These are phyloP conservation scores for Phytopythium kandeliae DNA, from an alignment of 352 stramenopile genomes.

Conservation along the genomic window DNA sequence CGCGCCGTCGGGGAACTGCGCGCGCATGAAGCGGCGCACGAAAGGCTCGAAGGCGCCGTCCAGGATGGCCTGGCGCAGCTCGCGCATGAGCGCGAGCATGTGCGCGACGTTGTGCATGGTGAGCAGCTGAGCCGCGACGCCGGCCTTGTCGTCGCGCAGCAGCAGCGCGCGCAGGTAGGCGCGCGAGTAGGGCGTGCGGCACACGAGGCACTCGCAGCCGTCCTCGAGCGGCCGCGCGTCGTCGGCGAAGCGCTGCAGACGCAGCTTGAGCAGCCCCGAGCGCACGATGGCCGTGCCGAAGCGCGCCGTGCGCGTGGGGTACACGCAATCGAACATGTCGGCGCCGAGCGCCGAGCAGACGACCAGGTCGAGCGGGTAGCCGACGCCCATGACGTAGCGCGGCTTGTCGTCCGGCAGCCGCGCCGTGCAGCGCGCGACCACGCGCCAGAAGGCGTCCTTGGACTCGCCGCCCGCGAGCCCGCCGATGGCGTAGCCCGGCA, in stretches of 20 bases:
- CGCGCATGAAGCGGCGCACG: slow-evolving; percentile 71
- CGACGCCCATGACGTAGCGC: slow-evolving; percentile 97
- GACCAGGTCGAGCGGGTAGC: slow-evolving; percentile 96
- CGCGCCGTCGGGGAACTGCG: slow-evolving; percentile 49
- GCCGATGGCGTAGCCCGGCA: slow-evolving; percentile 93
- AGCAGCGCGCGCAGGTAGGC: slow-evolving; percentile 65
- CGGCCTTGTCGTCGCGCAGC: slow-evolving; percentile 59
- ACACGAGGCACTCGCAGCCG: slow-evolving; percentile 67
- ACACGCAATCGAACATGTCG: slow-evolving; percentile 98
- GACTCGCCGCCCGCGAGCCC: slow-evolving; percentile 91
- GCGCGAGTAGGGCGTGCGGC: slow-evolving; percentile 55
- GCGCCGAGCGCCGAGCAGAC: slow-evolving; percentile 95
- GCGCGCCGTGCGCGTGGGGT: slow-evolving; percentile 93
- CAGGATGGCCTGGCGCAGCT: slow-evolving; percentile 68
- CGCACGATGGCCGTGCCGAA: slow-evolving; percentile 93
- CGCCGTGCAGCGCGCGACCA: slow-evolving; percentile 78
- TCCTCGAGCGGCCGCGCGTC: slow-evolving; percentile 64
- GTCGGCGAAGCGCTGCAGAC: slow-evolving; percentile 40
- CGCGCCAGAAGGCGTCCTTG: slow-evolving; percentile 94
- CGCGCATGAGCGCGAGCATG: slow-evolving; percentile 75
- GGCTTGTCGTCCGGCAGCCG: slow-evolving; percentile 91
- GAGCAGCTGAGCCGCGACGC: slow-evolving; percentile 60
- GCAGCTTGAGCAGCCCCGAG: slow-evolving; percentile 69
- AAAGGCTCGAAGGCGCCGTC: slow-evolving; percentile 66
- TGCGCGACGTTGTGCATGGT: slow-evolving; percentile 85